These are phyloP conservation scores for Parachlorella kessleri DNA, from an alignment of 139 green algal genomes.

Conservation along the genomic window DNA sequence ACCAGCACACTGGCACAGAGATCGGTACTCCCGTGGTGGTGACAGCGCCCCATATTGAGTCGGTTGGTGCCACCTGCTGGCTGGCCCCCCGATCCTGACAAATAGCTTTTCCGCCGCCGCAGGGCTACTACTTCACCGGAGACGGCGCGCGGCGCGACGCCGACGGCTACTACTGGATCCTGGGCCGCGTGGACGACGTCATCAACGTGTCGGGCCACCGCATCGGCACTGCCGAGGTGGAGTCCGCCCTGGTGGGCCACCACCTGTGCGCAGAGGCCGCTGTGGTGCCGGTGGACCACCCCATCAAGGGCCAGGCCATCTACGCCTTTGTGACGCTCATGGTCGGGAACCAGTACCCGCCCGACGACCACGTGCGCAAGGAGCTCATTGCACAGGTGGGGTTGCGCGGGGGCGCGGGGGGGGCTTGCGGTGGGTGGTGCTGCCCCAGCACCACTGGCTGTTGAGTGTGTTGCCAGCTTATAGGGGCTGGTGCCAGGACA, in stretches of 20 bases:
- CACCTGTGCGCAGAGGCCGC: constrained; percentile 87
- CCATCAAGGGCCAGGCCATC: constrained; percentile 93
- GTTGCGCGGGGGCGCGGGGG: background rate
- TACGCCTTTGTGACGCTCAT: constrained; percentile 96
- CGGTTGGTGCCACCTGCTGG: too few species aligned
- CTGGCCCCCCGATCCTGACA: too few species aligned
- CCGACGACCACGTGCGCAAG: constrained; percentile 59
- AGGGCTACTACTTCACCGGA: constrained; percentile 95
- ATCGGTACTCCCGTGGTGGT: too few species aligned
- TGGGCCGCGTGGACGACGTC: constrained; percentile 96
- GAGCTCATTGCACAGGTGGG: constrained; percentile 68
- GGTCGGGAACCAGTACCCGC: constrained; percentile 49
- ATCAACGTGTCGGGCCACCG: constrained; percentile 89
- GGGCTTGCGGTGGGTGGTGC: background rate
- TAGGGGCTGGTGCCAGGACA: too few species aligned
- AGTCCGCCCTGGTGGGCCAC: constrained; percentile 85
- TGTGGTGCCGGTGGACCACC: constrained; percentile 89
- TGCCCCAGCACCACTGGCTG: too few species aligned
- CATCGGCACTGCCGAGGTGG: constrained; percentile 96
- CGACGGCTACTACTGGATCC: constrained; percentile 87
- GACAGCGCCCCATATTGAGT: too few species aligned
- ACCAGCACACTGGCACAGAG: too few species aligned
- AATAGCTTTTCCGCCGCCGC: too few species aligned
- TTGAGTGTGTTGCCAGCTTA: too few species aligned
- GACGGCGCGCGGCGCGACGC: constrained; percentile 69